These are phyloP conservation scores for Gloeopeniophorella convolvens DNA, from an alignment of 768 basidiomycete species.

Conservation along the genomic window DNA sequence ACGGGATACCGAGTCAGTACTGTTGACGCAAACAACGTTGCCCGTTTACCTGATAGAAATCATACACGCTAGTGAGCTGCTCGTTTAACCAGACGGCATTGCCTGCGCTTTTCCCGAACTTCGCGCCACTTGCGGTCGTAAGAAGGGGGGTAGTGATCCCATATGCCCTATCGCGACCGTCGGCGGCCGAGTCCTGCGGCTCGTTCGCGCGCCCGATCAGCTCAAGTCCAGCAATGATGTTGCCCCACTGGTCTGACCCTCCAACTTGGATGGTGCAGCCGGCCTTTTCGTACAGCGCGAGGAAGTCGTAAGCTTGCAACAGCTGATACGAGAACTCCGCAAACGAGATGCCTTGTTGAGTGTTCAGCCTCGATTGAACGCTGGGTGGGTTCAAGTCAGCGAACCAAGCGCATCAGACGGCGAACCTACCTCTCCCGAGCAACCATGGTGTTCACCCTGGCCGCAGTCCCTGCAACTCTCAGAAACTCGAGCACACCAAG, in stretches of 20 bases:
- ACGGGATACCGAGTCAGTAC: background rate
- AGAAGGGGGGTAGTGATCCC: constrained; percentile 93
- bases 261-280: constrained; percentile 86
- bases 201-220: constrained; percentile 61
- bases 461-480: constrained; percentile 68
- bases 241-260: constrained; percentile 98
- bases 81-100: constrained; percentile 92
- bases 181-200: constrained; percentile 3
- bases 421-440: constrained; percentile 72
- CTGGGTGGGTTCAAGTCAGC: constrained; percentile 34
- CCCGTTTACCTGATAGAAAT: constrained; percentile 86
- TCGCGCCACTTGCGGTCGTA: constrained; percentile 83
- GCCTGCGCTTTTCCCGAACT: constrained; percentile 96
- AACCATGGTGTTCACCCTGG: constrained; percentile 85
- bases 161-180: constrained; percentile 41
- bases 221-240: constrained; percentile 90
- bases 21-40: background rate
- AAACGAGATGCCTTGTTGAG: constrained; percentile 90
- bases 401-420: background rate
- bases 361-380: constrained; percentile 71
- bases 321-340: constrained; percentile 98
- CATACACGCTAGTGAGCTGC: constrained; percentile 73
- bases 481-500: constrained; percentile 80
- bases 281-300: constrained; percentile 56
- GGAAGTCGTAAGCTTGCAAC: constrained; percentile 94